Base-by-base conservation (phyloP, 768 basidiomycete genomes). In the Dentipellis fragilis region DNA sequence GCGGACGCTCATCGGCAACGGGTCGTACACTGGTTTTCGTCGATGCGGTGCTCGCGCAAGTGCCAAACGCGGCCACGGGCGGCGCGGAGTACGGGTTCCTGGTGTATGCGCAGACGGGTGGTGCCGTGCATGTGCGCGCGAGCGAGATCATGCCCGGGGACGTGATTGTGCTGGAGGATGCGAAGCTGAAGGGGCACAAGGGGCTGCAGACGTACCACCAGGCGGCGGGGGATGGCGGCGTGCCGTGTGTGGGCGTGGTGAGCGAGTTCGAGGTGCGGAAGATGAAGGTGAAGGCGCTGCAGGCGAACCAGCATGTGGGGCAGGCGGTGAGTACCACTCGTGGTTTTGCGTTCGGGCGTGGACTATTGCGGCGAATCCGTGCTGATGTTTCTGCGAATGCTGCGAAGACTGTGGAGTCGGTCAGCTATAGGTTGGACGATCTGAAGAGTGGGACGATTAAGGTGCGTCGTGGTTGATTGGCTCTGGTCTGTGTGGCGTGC, bases 111-210 rank as follows among this genome's bases (percentile, higher is more conserved):
- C 91, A 93, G 71, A 79, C 74, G 34, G 87, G 78, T 0, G 62
- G 64, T 0, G 70, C 81, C 11, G 88, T 95, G 57, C 81, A 84
- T 68, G 81, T 82, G 58, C 77, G 89, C 50, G 72, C 76, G 35
- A 86, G 84, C 62, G 92, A 94, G 19, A 88, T 92, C 57, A 74
- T 87, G 78, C 87, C 92, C 0, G 93, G 93, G 2, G 93, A 96
- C 68, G 71, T 96, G 10, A 75, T 93, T 49, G 78, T 81, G 58
- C 68, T 94, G 56, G 72, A 76, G 51, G 89, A 92, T 55, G 89
- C 88, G 47, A 84, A 76, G 65, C 77, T 93, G 12, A 92, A 93
- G 63, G 83, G 83, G 2, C 76, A 80, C 64, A 95, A 92, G 67
- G 89, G 86, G 2, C 66, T 96, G 51, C 80, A 85, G 47, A 73